These are phyloP conservation scores for Ogataea pilisensis DNA, from an alignment of 805 yeast species.

Conservation along the genomic window DNA sequence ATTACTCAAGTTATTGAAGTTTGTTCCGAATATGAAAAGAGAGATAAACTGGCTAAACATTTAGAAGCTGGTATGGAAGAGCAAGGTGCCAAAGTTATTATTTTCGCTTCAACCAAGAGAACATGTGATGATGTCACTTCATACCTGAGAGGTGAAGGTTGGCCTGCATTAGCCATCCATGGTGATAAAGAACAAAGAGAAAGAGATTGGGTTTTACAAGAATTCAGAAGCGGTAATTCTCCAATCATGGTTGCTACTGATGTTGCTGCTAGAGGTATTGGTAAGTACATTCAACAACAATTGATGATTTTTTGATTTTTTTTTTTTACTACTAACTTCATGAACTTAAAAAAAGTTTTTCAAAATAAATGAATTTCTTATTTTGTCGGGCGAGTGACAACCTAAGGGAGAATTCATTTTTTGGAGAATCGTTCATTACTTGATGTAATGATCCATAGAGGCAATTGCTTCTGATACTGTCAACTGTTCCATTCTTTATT, in stretches of 20 bases:
- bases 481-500: background rate
- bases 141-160: conserved; percentile 91
- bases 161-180: conserved; percentile 98
- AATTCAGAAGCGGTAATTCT: conserved; percentile 87
- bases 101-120: conserved; percentile 96
- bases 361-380: background rate
- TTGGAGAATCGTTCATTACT: no score
- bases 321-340: conserved; percentile 9
- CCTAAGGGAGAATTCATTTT: background rate
- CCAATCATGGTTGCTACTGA: conserved; percentile 99
- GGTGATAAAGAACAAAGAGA: conserved; percentile 98
- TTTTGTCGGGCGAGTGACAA: background rate
- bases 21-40: conserved; percentile 86
- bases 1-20: conserved; percentile 93
- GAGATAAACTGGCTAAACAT: conserved; percentile 82
- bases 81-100: conserved; percentile 70
- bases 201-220: conserved; percentile 97
- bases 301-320: conserved; percentile 6
- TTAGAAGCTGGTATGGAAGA: conserved; percentile 75
- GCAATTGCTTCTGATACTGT: background rate
- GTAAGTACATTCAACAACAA: conserved; percentile 53
- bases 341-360: background rate
- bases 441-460: background rate
- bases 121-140: conserved; percentile 93
- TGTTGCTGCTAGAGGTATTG: conserved; percentile 93